Conservation (phyloP, 352 stramenopile genomes). For the Proteromonas lacertae region DNA sequence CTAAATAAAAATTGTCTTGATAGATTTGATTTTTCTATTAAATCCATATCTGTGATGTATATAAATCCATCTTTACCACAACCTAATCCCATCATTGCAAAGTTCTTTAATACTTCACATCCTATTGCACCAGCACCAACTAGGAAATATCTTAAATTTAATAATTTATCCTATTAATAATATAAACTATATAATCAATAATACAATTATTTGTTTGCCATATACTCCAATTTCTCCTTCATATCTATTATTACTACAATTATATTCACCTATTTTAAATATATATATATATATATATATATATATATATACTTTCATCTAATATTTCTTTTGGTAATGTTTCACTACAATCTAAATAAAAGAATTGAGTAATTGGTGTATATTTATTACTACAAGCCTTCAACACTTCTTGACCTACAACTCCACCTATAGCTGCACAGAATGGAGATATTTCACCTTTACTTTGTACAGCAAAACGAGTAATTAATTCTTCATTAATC, state of each 20-base stretch:
- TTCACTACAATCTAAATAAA: constrained; percentile 93
- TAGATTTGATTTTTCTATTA: constrained; percentile 94
- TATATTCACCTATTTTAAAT: not conserved
- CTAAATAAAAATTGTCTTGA: constrained; percentile 95
- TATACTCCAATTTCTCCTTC: constrained; percentile 57
- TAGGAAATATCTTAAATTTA: constrained; percentile 9
- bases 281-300: no score
- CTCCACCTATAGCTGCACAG: constrained; percentile 72
- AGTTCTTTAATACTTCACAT: constrained; percentile 99
- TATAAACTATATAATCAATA: not conserved
- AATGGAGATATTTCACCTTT: constrained; percentile 67
- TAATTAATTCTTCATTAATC: constrained; percentile 14
- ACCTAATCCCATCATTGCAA: constrained; percentile 82
- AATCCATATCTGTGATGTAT: constrained; percentile 93
- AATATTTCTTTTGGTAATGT: constrained; percentile 38
- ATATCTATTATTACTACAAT: constrained; percentile 27
- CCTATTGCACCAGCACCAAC: constrained; percentile 91
- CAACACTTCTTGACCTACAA: constrained; percentile 82
- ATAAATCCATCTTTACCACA: constrained; percentile 9
- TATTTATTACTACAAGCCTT: constrained; percentile 97
- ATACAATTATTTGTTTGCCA: constrained; percentile 24
- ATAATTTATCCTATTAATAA: not conserved
- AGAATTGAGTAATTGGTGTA: constrained; percentile 85
- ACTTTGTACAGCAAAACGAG: constrained; percentile 33
- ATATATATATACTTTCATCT: no score